These are phyloP conservation scores for Quercus cerris DNA, from an alignment of 306 rosid genomes.

Conservation along the genomic window DNA sequence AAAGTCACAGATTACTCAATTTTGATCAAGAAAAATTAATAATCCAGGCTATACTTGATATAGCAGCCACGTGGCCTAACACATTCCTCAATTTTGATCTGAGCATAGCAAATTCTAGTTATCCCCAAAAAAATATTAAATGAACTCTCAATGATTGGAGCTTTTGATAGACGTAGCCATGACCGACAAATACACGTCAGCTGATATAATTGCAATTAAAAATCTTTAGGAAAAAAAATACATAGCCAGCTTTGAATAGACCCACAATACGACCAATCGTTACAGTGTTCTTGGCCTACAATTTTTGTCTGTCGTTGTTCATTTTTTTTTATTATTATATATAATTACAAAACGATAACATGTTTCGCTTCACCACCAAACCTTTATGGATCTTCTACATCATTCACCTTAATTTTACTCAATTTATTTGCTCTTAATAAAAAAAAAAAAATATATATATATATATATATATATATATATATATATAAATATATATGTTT, in stretches of 20 bases:
- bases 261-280: conserved; percentile 18
- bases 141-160: conserved; percentile 32
- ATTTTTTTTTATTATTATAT: neutral
- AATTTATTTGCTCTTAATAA: neutral
- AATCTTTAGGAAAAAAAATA: conserved; percentile 30
- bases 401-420: neutral
- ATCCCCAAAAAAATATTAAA: neutral
- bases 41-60: neutral
- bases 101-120: neutral
- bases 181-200: conserved; percentile 54
- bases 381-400: neutral
- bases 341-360: neutral
- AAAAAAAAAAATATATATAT: too few species aligned
- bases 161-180: conserved; percentile 11
- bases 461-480: too few species aligned
- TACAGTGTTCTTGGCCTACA: conserved; percentile 27
- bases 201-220: conserved; percentile 11
- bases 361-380: neutral
- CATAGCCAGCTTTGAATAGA: conserved; percentile 38
- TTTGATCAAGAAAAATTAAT: neutral
- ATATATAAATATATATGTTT: too few species aligned
- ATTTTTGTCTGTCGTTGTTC: conserved; percentile 9
- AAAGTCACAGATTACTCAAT: too few species aligned
- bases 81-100: neutral
- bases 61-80: neutral